Conservation (phyloP, 1,139 yeast genomes). For the Hyphopichia buzzinii region DNA sequence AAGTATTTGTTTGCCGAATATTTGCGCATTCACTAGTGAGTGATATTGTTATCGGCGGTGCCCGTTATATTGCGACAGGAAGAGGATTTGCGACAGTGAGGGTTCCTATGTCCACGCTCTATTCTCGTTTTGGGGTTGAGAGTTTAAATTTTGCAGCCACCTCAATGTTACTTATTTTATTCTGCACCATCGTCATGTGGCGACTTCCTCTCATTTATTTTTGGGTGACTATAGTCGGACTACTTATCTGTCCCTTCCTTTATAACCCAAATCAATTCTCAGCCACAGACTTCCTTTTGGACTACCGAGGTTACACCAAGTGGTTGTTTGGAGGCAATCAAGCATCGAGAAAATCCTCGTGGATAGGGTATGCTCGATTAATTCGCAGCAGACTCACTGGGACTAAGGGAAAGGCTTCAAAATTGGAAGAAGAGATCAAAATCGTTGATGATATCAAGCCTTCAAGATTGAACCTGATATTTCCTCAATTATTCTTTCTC, state of each 20-base stretch:
- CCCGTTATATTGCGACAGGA: slow-evolving; percentile 54
- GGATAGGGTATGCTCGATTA: slow-evolving; percentile 30
- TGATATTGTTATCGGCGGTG: slow-evolving; percentile 52
- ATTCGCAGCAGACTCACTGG: slow-evolving; percentile 46
- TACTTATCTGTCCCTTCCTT: slow-evolving; percentile 47
- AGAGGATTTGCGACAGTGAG: slow-evolving; percentile 54
- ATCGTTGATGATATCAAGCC: slow-evolving; percentile 38
- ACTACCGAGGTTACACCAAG: slow-evolving; percentile 37
- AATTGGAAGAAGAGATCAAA: slow-evolving; percentile 20
- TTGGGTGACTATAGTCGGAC: slow-evolving; percentile 47
- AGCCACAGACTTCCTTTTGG: slow-evolving; percentile 48
- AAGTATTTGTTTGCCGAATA: slow-evolving; percentile 51
- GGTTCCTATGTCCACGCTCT: slow-evolving; percentile 41
- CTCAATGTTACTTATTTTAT: slow-evolving; percentile 38
- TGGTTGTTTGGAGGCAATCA: slow-evolving; percentile 51
- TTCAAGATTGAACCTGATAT: slow-evolving; percentile 32
- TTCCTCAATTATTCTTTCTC: slow-evolving; percentile 30
- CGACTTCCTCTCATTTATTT: slow-evolving; percentile 43
- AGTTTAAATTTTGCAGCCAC: slow-evolving; percentile 45
- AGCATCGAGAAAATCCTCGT: slow-evolving; percentile 21
- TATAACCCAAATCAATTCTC: slow-evolving; percentile 54
- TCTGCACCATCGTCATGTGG: slow-evolving; percentile 50
- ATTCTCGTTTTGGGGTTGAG: slow-evolving; percentile 46
- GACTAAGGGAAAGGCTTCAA: slow-evolving; percentile 27
- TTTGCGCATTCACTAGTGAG: slow-evolving; percentile 49